Percentiles rank a stretch among this genome's conserved stretches.
These are phyloP conservation scores for Hortiboletus flavorubellus DNA, from an alignment of 768 basidiomycete species.

Conservation along the genomic window DNA sequence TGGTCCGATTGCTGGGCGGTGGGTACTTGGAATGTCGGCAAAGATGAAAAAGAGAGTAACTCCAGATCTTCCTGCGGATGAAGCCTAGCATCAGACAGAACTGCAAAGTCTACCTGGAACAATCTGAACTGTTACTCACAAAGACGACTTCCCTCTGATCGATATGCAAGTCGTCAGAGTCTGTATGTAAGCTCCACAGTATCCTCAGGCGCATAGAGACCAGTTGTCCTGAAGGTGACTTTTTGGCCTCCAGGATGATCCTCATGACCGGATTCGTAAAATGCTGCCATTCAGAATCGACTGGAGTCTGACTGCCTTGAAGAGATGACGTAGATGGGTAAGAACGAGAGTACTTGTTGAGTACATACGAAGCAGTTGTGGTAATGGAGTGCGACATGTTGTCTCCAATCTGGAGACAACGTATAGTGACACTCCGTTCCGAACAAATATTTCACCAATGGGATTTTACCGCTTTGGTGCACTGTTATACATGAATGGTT, in stretches of 20 bases:
- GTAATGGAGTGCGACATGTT: conserved; percentile 43
- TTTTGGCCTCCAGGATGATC: conserved; percentile 59
- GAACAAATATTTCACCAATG: background rate
- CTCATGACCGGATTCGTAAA: conserved; percentile 67
- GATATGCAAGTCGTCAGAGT: conserved; percentile 34
- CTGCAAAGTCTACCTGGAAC: background rate
- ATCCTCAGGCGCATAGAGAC: conserved; percentile 66
- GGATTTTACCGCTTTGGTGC: background rate
- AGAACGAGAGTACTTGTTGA: conserved; percentile 68
- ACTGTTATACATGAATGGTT: conserved; percentile 5
- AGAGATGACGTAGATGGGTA: conserved; percentile 37
- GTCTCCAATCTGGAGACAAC: background rate
- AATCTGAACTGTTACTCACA: conserved; percentile 41
- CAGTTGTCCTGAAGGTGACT: conserved; percentile 45
- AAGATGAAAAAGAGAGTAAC: conserved; percentile 60
- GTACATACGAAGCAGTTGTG: conserved; percentile 51
- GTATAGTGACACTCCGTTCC: no score
- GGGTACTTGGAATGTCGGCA: conserved; percentile 31
- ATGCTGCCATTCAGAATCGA: conserved; percentile 68
- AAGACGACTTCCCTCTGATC: conserved; percentile 60
- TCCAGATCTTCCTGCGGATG: conserved; percentile 69
- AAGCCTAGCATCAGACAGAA: background rate
- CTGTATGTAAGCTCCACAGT: conserved; percentile 53
- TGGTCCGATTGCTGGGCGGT: conserved; percentile 38
- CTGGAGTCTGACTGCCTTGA: conserved; percentile 18